Evolutionary conservation across 1,284 basidiomycete species (phyloP).

Genomic region (Neotropicomus parvogracilis): DNA sequence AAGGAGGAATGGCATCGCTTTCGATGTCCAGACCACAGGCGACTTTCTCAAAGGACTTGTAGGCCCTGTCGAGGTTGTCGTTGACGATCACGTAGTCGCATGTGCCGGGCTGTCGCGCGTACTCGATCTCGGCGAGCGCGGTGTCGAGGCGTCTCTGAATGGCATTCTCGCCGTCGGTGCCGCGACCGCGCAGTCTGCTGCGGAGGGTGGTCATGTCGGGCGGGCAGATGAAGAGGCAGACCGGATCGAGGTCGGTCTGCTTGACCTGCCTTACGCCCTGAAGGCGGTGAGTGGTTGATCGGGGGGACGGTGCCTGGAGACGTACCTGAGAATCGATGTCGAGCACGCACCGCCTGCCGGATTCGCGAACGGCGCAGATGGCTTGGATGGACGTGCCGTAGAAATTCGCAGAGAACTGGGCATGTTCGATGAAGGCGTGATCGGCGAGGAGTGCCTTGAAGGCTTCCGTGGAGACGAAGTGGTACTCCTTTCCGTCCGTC

Average conservation of each 20-base stretch:
- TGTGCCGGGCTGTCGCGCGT: constrained; percentile 70
- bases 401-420: constrained; percentile 87
- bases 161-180: constrained; percentile 80
- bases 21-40: constrained; percentile 61
- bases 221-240: constrained; percentile 93
- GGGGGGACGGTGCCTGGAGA: background rate
- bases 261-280: constrained; percentile 92
- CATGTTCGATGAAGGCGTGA: constrained; percentile 72
- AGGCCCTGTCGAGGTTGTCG: constrained; percentile 85
- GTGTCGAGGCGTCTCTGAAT: constrained; percentile 77
- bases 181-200: constrained; percentile 70
- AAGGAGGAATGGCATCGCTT: constrained; percentile 55
- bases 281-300: constrained; percentile 1
- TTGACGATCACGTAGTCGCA: constrained; percentile 92
- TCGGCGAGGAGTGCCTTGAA: constrained; percentile 63
- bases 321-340: constrained; percentile 92
- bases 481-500: constrained; percentile 74
- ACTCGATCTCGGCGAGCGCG: constrained; percentile 82
- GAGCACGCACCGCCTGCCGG: constrained; percentile 80
- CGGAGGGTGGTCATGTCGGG: constrained; percentile 72
- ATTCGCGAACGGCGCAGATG: constrained; percentile 52
- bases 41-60: constrained; percentile 64
- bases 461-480: constrained; percentile 60
- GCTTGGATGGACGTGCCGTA: constrained; percentile 89
- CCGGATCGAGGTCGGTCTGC: constrained; percentile 70